These are phyloP conservation scores for Saccharomycopsis lassenensis DNA, from an alignment of 805 yeast species.

Conservation along the genomic window DNA sequence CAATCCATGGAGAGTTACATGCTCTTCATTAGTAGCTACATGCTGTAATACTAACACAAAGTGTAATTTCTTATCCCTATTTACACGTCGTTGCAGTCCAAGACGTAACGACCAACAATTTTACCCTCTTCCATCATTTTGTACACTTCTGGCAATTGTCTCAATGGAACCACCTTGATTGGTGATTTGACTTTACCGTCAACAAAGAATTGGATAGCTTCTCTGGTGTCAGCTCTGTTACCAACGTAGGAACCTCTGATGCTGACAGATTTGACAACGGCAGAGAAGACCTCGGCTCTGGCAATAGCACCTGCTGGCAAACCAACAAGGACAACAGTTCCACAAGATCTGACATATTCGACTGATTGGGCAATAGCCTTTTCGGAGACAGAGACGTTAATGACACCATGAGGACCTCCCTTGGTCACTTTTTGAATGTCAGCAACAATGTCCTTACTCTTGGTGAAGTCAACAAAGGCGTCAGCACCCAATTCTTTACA, in stretches of 20 bases:
- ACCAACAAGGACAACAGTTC: slow-evolving; percentile 63
- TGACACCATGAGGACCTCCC: slow-evolving; percentile 69
- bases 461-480: slow-evolving; percentile 42
- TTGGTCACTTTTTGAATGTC: slow-evolving; percentile 43
- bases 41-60: no score
- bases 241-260: slow-evolving; percentile 81
- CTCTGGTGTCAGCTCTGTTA: slow-evolving; percentile 72
- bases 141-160: slow-evolving; percentile 42
- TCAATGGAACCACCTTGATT: slow-evolving; percentile 45
- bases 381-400: slow-evolving; percentile 65
- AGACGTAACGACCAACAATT: slow-evolving; percentile 76
- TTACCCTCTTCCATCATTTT: slow-evolving; percentile 46
- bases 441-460: slow-evolving; percentile 37
- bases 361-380: slow-evolving; percentile 48
- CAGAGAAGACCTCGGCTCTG: slow-evolving; percentile 52
- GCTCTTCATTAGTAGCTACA: no score
- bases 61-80: no score
- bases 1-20: no score
- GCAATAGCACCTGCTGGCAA: slow-evolving; percentile 69
- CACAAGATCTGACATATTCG: slow-evolving; percentile 49
- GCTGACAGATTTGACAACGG: slow-evolving; percentile 59
- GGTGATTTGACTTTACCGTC: slow-evolving; percentile 59
- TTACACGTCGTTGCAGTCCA: slow-evolving; percentile 32
- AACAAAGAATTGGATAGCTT: slow-evolving; percentile 59
- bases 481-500: slow-evolving; percentile 42